phyloP scores from a whole-genome alignment of 2,329 filamentous ascomycete species.

The Acrocalymma vagum region DNA sequence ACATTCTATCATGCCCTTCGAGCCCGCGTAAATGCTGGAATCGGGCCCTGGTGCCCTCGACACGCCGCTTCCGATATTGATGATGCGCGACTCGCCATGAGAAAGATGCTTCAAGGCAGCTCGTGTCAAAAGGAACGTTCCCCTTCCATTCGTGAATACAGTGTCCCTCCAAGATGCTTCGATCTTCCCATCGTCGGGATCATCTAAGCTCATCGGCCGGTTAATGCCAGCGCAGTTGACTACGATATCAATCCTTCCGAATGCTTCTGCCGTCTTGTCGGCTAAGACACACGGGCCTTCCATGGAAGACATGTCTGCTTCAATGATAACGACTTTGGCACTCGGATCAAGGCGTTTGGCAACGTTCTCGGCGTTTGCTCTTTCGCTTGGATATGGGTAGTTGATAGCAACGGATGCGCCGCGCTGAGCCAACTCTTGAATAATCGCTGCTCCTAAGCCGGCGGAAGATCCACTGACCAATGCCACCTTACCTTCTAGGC shows the following conservation, averaged over 20 bases:
- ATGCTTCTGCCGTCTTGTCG: not conserved
- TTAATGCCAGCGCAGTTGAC: slow-evolving; percentile 2
- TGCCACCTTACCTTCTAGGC: slow-evolving; percentile 5
- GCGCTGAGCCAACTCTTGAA: slow-evolving; percentile 2
- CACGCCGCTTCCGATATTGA: slow-evolving; percentile 15
- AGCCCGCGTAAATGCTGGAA: slow-evolving; percentile 10
- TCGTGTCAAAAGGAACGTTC: slow-evolving; percentile 1
- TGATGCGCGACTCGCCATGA: slow-evolving; percentile 9
- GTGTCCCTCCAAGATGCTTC: not conserved
- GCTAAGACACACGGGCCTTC: not conserved
- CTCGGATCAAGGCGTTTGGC: not conserved
- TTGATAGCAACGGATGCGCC: slow-evolving; percentile 5
- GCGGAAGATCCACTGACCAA: slow-evolving; percentile 5
- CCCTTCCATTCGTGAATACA: slow-evolving; percentile 1
- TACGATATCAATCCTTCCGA: slow-evolving; percentile 4
- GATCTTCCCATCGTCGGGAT: not conserved
- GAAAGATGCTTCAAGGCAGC: slow-evolving; percentile 5
- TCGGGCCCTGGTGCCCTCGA: slow-evolving; percentile 8
- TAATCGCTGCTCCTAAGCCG: slow-evolving; percentile 6
- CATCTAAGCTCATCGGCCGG: not conserved
- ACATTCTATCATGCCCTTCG: slow-evolving; percentile 14
- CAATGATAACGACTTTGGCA: slow-evolving; percentile 1
- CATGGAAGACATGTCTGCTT: slow-evolving; percentile 2
- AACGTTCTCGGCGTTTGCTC: not conserved
- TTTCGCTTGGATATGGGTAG: slow-evolving; percentile 4